phyloP scores from a whole-genome alignment of 345 rosid species.

The Populus simonii region DNA sequence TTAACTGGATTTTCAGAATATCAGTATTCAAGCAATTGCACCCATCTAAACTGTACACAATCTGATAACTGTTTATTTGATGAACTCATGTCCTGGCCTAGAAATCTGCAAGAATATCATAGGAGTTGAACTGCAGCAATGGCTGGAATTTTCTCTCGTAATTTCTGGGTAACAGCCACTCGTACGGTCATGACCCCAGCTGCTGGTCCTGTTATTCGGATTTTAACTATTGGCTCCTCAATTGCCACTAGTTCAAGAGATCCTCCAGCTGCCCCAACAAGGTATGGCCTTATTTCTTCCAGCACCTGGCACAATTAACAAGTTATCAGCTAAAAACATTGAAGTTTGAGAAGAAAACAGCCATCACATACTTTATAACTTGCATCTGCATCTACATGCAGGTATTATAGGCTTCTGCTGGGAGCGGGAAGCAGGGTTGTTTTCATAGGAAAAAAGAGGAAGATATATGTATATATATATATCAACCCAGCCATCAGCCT shows the following conservation, averaged over 20 bases:
- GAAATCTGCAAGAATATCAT: constrained; percentile 14
- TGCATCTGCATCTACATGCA: background rate
- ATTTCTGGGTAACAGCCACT: constrained; percentile 86
- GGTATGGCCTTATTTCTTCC: constrained; percentile 95
- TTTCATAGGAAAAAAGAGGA: background rate
- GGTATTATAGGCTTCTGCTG: too few species aligned
- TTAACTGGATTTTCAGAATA: background rate
- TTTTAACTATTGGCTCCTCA: constrained; percentile 83
- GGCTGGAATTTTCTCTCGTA: constrained; percentile 84
- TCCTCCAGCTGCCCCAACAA: constrained; percentile 93
- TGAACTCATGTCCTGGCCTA: background rate
- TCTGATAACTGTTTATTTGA: background rate
- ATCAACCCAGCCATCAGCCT: background rate
- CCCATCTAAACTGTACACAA: constrained; percentile 11
- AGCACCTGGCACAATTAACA: constrained; percentile 55
- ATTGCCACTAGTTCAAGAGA: constrained; percentile 82
- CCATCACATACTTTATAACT: background rate
- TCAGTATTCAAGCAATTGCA: background rate
- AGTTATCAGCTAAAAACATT: background rate
- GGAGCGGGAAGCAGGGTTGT: background rate
- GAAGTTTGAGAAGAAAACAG: background rate
- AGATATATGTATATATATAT: too few species aligned
- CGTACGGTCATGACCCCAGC: constrained; percentile 98
- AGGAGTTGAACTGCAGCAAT: constrained; percentile 96
- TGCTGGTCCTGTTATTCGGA: constrained; percentile 88